Conservation (phyloP, 495 filamentous ascomycete species). For the Penicillium malachiteum region DNA sequence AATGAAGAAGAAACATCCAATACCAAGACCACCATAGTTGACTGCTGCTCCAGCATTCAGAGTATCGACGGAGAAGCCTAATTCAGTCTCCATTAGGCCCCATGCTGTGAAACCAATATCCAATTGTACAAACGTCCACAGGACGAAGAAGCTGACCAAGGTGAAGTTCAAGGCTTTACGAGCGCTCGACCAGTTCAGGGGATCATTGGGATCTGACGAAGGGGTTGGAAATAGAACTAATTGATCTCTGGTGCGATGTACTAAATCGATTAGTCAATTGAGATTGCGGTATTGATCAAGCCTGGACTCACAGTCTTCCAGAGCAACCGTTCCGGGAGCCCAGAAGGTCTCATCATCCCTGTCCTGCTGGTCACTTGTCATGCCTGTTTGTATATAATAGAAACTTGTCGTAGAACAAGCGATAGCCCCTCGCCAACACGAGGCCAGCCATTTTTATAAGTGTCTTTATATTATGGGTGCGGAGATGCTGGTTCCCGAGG, state of each 20-base stretch:
- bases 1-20: constrained; percentile 44
- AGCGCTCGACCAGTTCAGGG: constrained; percentile 29
- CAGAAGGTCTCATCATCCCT: constrained; percentile 24
- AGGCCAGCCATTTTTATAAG: constrained; percentile 3
- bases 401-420: background rate
- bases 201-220: constrained; percentile 30
- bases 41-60: constrained; percentile 40
- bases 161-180: constrained; percentile 40
- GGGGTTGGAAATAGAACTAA: constrained; percentile 28
- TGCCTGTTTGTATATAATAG: constrained; percentile 1
- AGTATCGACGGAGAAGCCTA: constrained; percentile 33
- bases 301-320: constrained; percentile 21
- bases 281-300: no score
- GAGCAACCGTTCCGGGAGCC: constrained; percentile 24
- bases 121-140: constrained; percentile 39
- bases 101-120: constrained; percentile 42
- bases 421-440: background rate
- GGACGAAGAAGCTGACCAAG: constrained; percentile 38
- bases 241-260: constrained; percentile 20
- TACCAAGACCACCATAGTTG: constrained; percentile 35
- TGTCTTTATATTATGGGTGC: background rate
- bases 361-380: constrained; percentile 14
- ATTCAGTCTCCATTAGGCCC: constrained; percentile 37
- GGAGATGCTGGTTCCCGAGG: constrained; percentile 1
- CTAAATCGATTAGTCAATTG: constrained; percentile 6